These are phyloP conservation scores for Emergomyces pasteurianus DNA, from an alignment of 2,329 filamentous ascomycete species.

Conservation along the genomic window DNA sequence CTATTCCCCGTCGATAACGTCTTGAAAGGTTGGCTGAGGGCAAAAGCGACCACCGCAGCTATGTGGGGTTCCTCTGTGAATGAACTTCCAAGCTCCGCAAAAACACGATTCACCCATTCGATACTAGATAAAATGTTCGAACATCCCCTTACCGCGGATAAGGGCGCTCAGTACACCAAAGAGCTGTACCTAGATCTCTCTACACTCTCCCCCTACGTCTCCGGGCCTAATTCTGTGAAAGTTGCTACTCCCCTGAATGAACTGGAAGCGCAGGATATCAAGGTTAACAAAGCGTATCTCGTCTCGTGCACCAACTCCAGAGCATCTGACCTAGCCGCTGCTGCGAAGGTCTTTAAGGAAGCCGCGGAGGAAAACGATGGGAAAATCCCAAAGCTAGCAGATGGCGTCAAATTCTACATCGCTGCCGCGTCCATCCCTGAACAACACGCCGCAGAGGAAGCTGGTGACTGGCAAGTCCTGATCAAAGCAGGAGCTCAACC, in stretches of 20 bases:
- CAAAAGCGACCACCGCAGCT: slow-evolving; percentile 61
- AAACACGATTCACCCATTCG: slow-evolving; percentile 54
- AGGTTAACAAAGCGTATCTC: slow-evolving; percentile 72
- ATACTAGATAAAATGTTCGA: slow-evolving; percentile 59
- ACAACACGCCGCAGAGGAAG: slow-evolving; percentile 63
- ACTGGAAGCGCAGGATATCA: slow-evolving; percentile 61
- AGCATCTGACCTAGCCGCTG: slow-evolving; percentile 66
- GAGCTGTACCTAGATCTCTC: slow-evolving; percentile 69
- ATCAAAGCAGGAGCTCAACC: slow-evolving; percentile 65
- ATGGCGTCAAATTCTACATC: slow-evolving; percentile 75
- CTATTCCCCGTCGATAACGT: slow-evolving; percentile 70
- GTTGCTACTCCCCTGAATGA: slow-evolving; percentile 65
- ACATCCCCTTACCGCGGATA: slow-evolving; percentile 58
- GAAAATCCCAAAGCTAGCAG: slow-evolving; percentile 55
- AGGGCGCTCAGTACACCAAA: slow-evolving; percentile 71
- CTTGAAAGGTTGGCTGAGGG: slow-evolving; percentile 61
- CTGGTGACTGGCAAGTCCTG: slow-evolving; percentile 75
- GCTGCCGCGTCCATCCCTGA: slow-evolving; percentile 72
- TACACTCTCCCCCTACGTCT: slow-evolving; percentile 70
- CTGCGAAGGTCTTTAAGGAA: slow-evolving; percentile 74
- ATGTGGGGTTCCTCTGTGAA: slow-evolving; percentile 34
- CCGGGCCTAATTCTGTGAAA: slow-evolving; percentile 87
- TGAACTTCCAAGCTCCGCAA: slow-evolving; percentile 15
- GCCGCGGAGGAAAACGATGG: slow-evolving; percentile 51
- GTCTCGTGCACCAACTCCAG: slow-evolving; percentile 85